Base-by-base conservation (phyloP, 2,329 filamentous ascomycete species). In the Botrytis tulipae region DNA sequence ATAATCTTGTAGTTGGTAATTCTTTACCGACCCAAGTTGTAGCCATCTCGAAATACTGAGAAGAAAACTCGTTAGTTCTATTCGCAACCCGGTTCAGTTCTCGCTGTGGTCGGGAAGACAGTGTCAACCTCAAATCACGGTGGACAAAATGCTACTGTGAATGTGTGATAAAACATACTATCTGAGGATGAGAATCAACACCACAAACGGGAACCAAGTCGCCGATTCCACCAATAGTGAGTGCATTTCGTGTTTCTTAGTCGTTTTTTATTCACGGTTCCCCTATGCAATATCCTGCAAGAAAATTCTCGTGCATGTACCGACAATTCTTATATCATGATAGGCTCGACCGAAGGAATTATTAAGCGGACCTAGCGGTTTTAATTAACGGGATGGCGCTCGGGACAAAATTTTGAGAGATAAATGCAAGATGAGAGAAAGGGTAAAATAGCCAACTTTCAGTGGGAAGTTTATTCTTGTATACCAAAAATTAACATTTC, bases 1-100 rank as follows among this genome's bases (percentile, higher is more conserved):
- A 75, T 82, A 86, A 79, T 90, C 88, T 74, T 90, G 88, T 3
- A 80, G 37, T 76, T 89, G 87, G 54, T 89, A 82, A 71, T 85
- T 84, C 72, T 80, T 84, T 70, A 87, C 77, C 4, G 87, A 86
- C 10, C 84, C 83, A 20, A 83, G 76, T 67, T 84, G 78, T 29
- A 84, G 74, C 60, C 81, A 81, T 77, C 85, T 83, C 48, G 83
- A 84, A 65, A 79, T 75, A 76, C 82, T 84, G 57, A 66, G 22
- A 16, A 40, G 61, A 63, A 44, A 62, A 54, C 40, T 54, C 20
- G 25, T 44, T 48, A 68, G 65, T 54, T 48, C 51, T 67, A 29
- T 40, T 12, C 65, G 40, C 32, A 51, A 54, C 37, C 25, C 8
- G 22, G 48, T 35, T 16, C 46, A 9, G 18, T 51, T 37, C 35